Conservation (phyloP, 2,329 filamentous ascomycete genomes). For the Colletotrichum sp. region DNA sequence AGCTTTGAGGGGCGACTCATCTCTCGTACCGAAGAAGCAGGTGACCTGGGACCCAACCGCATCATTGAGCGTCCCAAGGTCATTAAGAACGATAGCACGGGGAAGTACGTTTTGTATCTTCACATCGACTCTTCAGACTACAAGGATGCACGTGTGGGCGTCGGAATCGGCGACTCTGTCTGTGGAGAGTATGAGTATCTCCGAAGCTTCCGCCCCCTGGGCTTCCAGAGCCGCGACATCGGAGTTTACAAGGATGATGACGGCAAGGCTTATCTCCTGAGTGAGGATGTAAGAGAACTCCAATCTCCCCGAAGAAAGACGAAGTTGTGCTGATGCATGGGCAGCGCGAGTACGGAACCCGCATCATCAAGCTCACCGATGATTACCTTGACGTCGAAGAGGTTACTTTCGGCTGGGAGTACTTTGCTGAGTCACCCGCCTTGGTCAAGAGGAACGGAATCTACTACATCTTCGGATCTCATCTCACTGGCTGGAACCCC, state of each 20-base stretch:
- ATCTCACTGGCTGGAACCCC: slow-evolving; percentile 61
- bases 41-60: slow-evolving; percentile 65
- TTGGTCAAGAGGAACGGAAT: slow-evolving; percentile 63
- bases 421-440: slow-evolving; percentile 66
- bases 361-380: slow-evolving; percentile 60
- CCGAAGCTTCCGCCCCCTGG: slow-evolving; percentile 38
- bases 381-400: slow-evolving; percentile 60
- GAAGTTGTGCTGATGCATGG: background rate
- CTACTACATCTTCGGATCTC: slow-evolving; percentile 71
- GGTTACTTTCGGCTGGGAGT: slow-evolving; percentile 55
- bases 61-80: slow-evolving; percentile 74
- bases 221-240: slow-evolving; percentile 56
- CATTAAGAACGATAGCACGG: slow-evolving; percentile 68
- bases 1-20: slow-evolving; percentile 64
- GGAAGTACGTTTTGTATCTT: slow-evolving; percentile 72
- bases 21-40: slow-evolving; percentile 50
- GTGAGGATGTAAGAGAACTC: slow-evolving; percentile 58
- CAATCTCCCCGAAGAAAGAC: background rate
- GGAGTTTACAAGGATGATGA: slow-evolving; percentile 68
- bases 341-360: slow-evolving; percentile 27
- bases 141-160: slow-evolving; percentile 67
- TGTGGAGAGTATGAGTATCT: slow-evolving; percentile 61
- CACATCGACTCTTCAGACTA: slow-evolving; percentile 70
- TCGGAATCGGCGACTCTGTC: slow-evolving; percentile 63
- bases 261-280: slow-evolving; percentile 65